Evolutionary conservation across 805 yeast genomes (phyloP).

Genomic region (Sporopachydermia quercuum): DNA sequence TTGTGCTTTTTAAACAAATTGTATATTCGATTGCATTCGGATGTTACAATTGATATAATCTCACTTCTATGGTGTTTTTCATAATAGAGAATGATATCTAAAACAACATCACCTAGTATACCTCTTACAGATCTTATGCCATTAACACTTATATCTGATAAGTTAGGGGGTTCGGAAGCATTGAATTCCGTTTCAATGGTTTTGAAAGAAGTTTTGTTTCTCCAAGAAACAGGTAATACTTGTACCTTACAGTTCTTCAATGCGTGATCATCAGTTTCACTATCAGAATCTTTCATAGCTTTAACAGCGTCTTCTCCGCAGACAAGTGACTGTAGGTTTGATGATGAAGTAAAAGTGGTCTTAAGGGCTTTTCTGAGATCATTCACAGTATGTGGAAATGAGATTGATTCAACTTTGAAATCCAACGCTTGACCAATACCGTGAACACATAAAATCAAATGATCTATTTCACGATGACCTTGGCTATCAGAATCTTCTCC

Average conservation of each 20-base stretch:
- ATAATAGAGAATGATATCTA: constrained; percentile 64
- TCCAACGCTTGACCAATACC: constrained; percentile 92
- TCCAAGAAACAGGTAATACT: constrained; percentile 85
- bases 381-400: constrained; percentile 76
- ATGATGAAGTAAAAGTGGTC: neutral
- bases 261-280: constrained; percentile 2
- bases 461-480: constrained; percentile 30
- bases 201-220: constrained; percentile 37
- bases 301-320: constrained; percentile 12
- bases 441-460: constrained; percentile 75
- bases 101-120: constrained; percentile 70
- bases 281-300: constrained; percentile 18
- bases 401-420: constrained; percentile 59
- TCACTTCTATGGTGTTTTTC: constrained; percentile 52
- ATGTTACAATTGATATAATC: constrained; percentile 46
- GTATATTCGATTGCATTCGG: constrained; percentile 50
- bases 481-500: constrained; percentile 8
- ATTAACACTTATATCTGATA: constrained; percentile 60
- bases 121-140: constrained; percentile 67
- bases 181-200: constrained; percentile 24
- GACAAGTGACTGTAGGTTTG: neutral
- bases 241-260: constrained; percentile 50
- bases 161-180: constrained; percentile 35
- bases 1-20: constrained; percentile 41
- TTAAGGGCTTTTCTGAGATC: constrained; percentile 23